phyloP scores from a whole-genome alignment of 768 basidiomycete species.

The Leccinum fibrillosum region DNA sequence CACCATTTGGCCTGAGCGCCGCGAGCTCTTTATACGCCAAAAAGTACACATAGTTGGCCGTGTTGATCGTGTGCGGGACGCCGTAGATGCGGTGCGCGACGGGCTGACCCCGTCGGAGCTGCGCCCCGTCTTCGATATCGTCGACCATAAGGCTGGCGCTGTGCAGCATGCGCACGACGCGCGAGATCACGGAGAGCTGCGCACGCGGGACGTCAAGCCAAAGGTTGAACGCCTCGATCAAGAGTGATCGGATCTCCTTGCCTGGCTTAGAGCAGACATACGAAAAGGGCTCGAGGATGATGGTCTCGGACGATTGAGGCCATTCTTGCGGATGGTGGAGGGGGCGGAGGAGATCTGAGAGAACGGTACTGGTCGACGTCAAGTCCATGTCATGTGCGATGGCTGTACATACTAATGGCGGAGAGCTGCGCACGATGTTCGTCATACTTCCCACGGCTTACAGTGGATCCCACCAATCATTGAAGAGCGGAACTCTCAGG shows the following conservation, averaged over 20 bases:
- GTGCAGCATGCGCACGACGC: constrained; percentile 91
- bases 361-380: constrained; percentile 9
- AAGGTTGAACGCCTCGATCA: constrained; percentile 89
- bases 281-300: constrained; percentile 80
- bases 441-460: neutral
- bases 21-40: constrained; percentile 82
- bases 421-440: neutral
- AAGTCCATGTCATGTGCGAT: neutral
- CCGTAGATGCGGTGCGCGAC: constrained; percentile 95
- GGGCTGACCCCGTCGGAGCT: constrained; percentile 82
- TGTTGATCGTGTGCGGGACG: constrained; percentile 94
- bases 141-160: constrained; percentile 94
- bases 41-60: constrained; percentile 96
- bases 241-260: constrained; percentile 84
- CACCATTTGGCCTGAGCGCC: constrained; percentile 9
- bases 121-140: constrained; percentile 91
- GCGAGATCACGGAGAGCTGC: constrained; percentile 69
- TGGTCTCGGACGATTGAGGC: constrained; percentile 35
- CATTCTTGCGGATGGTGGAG: constrained; percentile 21
- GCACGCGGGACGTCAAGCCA: constrained; percentile 84
- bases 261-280: constrained; percentile 85
- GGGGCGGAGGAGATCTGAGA: constrained; percentile 19
- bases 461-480: constrained; percentile 40
- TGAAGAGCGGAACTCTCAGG: constrained; percentile 15
- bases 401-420: neutral